Evolutionary conservation across 768 basidiomycete species (phyloP).

Genomic region (Hygrophorus pudorinus): DNA sequence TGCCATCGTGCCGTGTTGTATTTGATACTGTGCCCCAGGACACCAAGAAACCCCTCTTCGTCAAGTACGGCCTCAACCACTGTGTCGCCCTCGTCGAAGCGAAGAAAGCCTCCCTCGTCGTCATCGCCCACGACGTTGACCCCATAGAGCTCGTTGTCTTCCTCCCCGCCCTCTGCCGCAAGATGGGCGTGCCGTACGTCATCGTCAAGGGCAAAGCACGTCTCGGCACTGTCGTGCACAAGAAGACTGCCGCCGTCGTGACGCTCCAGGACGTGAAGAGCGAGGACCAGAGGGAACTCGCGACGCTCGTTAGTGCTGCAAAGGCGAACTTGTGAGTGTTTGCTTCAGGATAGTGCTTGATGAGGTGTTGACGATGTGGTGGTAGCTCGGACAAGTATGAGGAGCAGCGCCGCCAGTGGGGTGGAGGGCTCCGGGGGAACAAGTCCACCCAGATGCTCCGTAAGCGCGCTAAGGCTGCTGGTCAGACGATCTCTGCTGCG

Average conservation of each 20-base stretch:
- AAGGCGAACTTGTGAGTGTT: conserved; percentile 92
- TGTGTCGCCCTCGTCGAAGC: conserved; percentile 90
- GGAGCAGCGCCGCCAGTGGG: conserved; percentile 86
- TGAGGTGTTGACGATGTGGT: conserved; percentile 3
- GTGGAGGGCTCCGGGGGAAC: conserved; percentile 91
- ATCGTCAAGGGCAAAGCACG: conserved; percentile 98
- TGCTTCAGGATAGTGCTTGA: not conserved
- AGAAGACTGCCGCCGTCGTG: conserved; percentile 93
- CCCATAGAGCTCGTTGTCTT: conserved; percentile 98
- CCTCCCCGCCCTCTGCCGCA: conserved; percentile 95
- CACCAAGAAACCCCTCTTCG: conserved; percentile 89
- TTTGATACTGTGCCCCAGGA: conserved; percentile 33
- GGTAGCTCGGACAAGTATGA: conserved; percentile 85
- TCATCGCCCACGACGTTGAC: conserved; percentile 97
- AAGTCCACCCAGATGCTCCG: conserved; percentile 90
- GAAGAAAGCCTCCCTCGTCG: conserved; percentile 93
- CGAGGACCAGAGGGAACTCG: conserved; percentile 90
- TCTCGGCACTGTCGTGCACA: conserved; percentile 95
- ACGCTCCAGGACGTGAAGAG: conserved; percentile 90
- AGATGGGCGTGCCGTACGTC: conserved; percentile 99
- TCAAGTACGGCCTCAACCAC: conserved; percentile 97
- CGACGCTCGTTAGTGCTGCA: conserved; percentile 84
- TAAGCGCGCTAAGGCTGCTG: conserved; percentile 89
- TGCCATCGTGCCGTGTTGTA: not conserved
- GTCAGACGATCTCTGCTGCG: conserved; percentile 49